Conservation (phyloP, 345 rosid species). For the Eucalyptus lansdowneana region DNA sequence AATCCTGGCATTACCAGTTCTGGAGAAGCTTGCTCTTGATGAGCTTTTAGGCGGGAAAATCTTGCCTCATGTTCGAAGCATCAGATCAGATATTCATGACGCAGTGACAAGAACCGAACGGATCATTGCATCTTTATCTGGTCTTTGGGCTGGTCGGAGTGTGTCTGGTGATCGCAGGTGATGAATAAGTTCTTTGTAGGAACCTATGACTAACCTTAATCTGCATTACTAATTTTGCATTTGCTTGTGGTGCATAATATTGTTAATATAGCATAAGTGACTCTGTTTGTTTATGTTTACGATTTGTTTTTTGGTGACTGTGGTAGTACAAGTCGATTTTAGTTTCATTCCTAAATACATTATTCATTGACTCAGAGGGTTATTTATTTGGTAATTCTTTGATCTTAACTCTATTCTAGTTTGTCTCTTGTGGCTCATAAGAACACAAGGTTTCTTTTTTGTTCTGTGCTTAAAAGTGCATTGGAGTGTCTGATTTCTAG, state of each 20-base stretch:
- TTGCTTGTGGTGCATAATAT: not conserved
- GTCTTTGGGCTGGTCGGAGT: conserved; percentile 70
- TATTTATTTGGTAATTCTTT: not conserved
- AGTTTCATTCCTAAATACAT: not conserved
- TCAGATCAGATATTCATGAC: conserved; percentile 70
- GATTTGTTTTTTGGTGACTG: not conserved
- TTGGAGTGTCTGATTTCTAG: not conserved
- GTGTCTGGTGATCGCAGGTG: conserved; percentile 53
- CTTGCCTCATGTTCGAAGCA: conserved; percentile 76
- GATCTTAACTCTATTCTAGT: not conserved
- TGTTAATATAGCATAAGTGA: not conserved
- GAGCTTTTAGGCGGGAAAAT: conserved; percentile 74
- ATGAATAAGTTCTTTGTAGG: not conserved
- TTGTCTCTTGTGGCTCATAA: not conserved
- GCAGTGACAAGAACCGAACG: conserved; percentile 79
- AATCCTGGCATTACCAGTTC: conserved; percentile 59
- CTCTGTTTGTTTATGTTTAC: not conserved
- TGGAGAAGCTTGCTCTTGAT: conserved; percentile 77
- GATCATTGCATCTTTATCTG: conserved; percentile 61
- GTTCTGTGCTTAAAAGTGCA: not conserved
- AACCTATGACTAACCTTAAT: not conserved
- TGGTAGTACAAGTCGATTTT: not conserved
- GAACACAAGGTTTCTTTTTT: not conserved
- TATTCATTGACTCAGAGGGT: not conserved
- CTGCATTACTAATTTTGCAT: not conserved